These are phyloP conservation scores for Vaccinium corymbosum DNA, from an alignment of 148 eudicot species.

Conservation along the genomic window DNA sequence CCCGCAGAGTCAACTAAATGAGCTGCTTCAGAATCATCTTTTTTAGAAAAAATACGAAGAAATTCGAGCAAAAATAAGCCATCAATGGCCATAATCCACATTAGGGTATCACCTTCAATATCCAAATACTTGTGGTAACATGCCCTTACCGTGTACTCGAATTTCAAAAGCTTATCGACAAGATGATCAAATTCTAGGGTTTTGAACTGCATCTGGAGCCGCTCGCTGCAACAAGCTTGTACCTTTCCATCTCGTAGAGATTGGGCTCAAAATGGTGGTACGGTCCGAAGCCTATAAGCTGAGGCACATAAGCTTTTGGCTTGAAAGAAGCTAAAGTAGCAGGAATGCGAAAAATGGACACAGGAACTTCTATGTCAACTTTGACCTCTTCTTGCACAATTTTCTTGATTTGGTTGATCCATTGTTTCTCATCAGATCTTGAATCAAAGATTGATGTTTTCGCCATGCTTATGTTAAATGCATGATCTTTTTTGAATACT, in stretches of 20 bases:
- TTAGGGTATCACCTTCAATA: conserved; percentile 28
- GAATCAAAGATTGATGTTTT: conserved; percentile 8
- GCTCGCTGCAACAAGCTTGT: conserved; percentile 35
- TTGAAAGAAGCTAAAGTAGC: conserved; percentile 16
- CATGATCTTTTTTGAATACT: too few relatives aligned
- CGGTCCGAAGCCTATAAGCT: conserved; percentile 42
- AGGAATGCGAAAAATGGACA: conserved; percentile 24
- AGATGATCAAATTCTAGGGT: conserved; percentile 27
- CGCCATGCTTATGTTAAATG: too few relatives aligned
- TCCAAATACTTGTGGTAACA: conserved; percentile 47
- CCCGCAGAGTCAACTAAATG: conserved; percentile 25
- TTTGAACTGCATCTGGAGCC: conserved; percentile 23
- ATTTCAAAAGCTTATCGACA: conserved; percentile 17
- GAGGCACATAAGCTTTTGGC: conserved; percentile 36
- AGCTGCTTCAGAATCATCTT: neutral
- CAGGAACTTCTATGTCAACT: conserved; percentile 15
- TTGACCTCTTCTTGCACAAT: conserved; percentile 17
- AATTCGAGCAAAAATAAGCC: conserved; percentile 53
- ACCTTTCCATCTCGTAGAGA: conserved; percentile 32
- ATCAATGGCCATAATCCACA: conserved; percentile 65
- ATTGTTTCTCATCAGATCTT: conserved; percentile 19
- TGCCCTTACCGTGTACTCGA: conserved; percentile 35
- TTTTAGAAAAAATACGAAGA: neutral
- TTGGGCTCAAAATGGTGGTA: conserved; percentile 31
- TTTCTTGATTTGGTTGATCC: conserved; percentile 30